Percentiles rank a stretch among this genome's conserved stretches.
phyloP scores from a whole-genome alignment of 2,329 filamentous ascomycete genomes.

The Massarina eburnea region DNA sequence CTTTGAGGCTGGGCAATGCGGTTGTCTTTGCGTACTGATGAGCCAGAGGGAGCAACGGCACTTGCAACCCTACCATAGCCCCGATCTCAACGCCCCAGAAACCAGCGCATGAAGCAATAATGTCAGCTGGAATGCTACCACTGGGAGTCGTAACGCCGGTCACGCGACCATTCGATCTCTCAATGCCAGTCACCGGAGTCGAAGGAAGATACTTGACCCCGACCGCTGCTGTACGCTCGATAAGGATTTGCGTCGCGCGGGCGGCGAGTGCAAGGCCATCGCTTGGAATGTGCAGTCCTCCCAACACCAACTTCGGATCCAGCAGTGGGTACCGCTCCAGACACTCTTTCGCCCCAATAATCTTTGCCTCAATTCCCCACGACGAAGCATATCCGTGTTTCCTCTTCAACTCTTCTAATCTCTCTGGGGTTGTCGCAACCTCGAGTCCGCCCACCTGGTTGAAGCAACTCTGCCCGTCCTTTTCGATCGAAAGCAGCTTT shows the following conservation, averaged over 20 bases:
- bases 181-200: conserved; percentile 61
- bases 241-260: conserved; percentile 62
- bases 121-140: conserved; percentile 58
- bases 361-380: conserved; percentile 60
- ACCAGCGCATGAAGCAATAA: conserved; percentile 64
- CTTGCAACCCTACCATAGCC: conserved; percentile 59
- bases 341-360: conserved; percentile 58
- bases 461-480: conserved; percentile 53
- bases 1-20: conserved; percentile 49
- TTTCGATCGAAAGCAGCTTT: conserved; percentile 58
- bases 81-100: conserved; percentile 69
- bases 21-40: conserved; percentile 68
- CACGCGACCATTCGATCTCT: conserved; percentile 51
- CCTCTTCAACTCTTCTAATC: conserved; percentile 63
- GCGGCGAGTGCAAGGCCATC: conserved; percentile 65
- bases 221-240: conserved; percentile 58
- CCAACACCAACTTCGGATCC: conserved; percentile 56
- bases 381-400: conserved; percentile 63
- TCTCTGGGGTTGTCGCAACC: conserved; percentile 61
- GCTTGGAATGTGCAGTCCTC: conserved; percentile 61
- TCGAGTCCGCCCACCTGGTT: conserved; percentile 66
- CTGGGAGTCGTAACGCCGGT: conserved; percentile 58
- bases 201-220: conserved; percentile 60
- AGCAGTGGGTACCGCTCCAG: conserved; percentile 57
- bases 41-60: conserved; percentile 62